Base-by-base conservation (phyloP, 768 basidiomycete species). In the Suillus tomentosus region DNA sequence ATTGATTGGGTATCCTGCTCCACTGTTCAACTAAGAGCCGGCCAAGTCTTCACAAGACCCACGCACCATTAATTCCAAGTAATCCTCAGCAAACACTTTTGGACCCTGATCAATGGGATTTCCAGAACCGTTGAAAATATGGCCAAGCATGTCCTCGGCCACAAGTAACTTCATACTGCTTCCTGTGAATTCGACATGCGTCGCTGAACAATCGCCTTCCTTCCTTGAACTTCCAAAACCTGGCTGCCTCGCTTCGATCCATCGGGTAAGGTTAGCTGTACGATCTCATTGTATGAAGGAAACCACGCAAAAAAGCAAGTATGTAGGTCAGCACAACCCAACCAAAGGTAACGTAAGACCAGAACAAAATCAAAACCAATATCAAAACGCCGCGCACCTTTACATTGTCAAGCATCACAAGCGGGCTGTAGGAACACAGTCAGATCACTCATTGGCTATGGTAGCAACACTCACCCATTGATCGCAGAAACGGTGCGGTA, bases 101-200 rank as follows among this genome's bases (percentile, higher is more conserved):
- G 97, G 97, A 36, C 97, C 97, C 72, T 98, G 89, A 79, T 99
- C 97, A 72, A 99, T 99, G 34, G 97, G 96, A 72, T 94, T 93
- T 42, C 97, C 97, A 50, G 93, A 95, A 64, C 97, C 97, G 78
- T 99, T 99, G 86, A 99, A 99, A 74, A 99, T 96, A 67, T 97
- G 92, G 39, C 97, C 97, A 71, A 97, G 78, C 96, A 98, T 98
- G 81, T 99, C 97, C 77, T 99, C 97, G 24, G 95, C 95, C 22
- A 99, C 97, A 51, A 96, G 95, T 2, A 99, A 85, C 77, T 97
- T 98, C 97, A 99, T 99, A 76, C 95, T 95, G 71, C 91, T 92
- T 50, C 97, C 97, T 14, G 96, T 96, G 77, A 99, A 99, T 74
- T 97, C 94, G 75, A 99, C 95, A 74, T 96, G 95, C 3, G 97